Evolutionary conservation across 768 basidiomycete genomes (phyloP).

Genomic region (Scleroderma bovista): DNA sequence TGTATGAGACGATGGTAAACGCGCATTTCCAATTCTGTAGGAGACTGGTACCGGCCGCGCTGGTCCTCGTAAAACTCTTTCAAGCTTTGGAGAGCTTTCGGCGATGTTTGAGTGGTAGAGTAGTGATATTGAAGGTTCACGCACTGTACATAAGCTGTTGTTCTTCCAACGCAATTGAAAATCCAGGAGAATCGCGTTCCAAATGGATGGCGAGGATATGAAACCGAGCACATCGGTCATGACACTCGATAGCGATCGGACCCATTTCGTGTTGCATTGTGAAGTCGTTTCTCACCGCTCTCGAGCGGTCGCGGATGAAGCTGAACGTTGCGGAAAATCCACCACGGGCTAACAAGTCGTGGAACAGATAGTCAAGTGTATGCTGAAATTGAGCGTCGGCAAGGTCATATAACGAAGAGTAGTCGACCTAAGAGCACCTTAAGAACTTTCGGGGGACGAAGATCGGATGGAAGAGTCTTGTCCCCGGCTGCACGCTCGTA

Average conservation of each 20-base stretch:
- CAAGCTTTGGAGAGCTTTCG: constrained; percentile 81
- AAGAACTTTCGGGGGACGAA: constrained; percentile 81
- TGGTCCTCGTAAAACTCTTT: constrained; percentile 93
- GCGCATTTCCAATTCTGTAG: constrained; percentile 92
- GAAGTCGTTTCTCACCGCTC: constrained; percentile 89
- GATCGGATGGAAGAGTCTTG: constrained; percentile 85
- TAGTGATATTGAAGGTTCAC: constrained; percentile 22
- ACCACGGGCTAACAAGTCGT: constrained; percentile 62
- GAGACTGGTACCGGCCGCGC: constrained; percentile 56
- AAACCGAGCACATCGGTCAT: constrained; percentile 90
- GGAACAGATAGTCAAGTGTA: constrained; percentile 92
- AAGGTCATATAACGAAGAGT: not conserved
- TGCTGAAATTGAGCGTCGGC: constrained; percentile 35
- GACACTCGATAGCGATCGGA: constrained; percentile 75
- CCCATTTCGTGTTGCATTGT: constrained; percentile 86
- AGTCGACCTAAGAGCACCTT: constrained; percentile 41
- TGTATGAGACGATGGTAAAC: constrained; percentile 92
- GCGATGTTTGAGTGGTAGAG: not conserved
- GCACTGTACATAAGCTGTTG: constrained; percentile 89
- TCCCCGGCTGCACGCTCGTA: constrained; percentile 95
- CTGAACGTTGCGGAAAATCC: constrained; percentile 68
- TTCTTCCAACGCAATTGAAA: constrained; percentile 70
- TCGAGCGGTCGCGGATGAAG: constrained; percentile 90
- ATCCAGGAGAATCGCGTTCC: constrained; percentile 49
- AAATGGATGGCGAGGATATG: constrained; percentile 81